Conservation (phyloP, 306 rosid species). For the Citrullus amarus region DNA sequence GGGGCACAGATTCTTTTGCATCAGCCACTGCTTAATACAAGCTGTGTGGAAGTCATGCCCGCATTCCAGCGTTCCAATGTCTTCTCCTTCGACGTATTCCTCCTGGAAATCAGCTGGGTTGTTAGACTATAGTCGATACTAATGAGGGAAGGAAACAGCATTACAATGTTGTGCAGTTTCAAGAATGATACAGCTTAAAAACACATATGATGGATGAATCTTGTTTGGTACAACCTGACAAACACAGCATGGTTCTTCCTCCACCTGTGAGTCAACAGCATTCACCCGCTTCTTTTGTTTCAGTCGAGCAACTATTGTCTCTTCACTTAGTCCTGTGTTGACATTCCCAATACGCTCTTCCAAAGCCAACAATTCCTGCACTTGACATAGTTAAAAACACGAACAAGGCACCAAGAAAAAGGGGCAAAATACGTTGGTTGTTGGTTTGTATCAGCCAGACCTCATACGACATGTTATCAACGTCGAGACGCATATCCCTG, state of each 20-base stretch:
- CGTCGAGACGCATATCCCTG: slow-evolving; percentile 97
- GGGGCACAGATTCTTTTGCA: slow-evolving; percentile 84
- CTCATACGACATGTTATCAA: slow-evolving; percentile 97
- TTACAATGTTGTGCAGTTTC: background rate
- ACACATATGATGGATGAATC: background rate
- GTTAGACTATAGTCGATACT: background rate
- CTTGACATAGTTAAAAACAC: background rate
- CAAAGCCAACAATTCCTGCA: slow-evolving; percentile 79
- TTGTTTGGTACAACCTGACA: slow-evolving; percentile 51
- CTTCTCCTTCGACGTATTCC: slow-evolving; percentile 53
- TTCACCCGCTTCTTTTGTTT: slow-evolving; percentile 40
- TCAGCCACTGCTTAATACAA: slow-evolving; percentile 83
- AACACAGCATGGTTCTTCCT: slow-evolving; percentile 82
- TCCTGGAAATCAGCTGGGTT: slow-evolving; percentile 32
- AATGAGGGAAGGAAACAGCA: background rate
- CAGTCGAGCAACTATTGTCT: slow-evolving; percentile 35
- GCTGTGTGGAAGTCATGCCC: slow-evolving; percentile 69
- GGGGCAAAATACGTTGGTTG: background rate
- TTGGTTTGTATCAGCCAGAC: slow-evolving; percentile 18
- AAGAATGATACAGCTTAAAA: background rate
- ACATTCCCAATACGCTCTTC: slow-evolving; percentile 97
- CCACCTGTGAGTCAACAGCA: slow-evolving; percentile 28
- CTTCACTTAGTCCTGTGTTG: slow-evolving; percentile 80
- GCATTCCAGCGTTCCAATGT: slow-evolving; percentile 63
- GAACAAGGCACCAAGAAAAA: background rate